phyloP scores from a whole-genome alignment of 2,329 filamentous ascomycete species.

The Colletotrichum tamarilloi region DNA sequence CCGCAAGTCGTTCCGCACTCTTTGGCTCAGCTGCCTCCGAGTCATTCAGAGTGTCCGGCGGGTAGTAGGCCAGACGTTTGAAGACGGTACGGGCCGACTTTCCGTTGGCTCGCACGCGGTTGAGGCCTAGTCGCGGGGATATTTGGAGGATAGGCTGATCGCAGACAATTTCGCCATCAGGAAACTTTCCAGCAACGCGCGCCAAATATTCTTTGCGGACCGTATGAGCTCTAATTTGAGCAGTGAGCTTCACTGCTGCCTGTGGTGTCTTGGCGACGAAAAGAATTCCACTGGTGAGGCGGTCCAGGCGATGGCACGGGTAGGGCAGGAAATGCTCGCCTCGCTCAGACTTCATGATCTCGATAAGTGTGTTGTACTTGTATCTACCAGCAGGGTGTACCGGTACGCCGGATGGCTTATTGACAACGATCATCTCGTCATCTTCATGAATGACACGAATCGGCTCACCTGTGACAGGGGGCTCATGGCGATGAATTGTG shows the following conservation, averaged over 20 bases:
- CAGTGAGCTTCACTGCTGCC: constrained; percentile 80
- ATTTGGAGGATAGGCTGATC: constrained; percentile 95
- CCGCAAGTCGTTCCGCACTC: constrained; percentile 38
- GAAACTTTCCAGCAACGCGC: constrained; percentile 90
- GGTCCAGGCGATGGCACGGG: constrained; percentile 92
- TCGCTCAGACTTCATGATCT: constrained; percentile 88
- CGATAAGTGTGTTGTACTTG: constrained; percentile 92
- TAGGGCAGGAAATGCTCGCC: constrained; percentile 65
- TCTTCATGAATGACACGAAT: constrained; percentile 91
- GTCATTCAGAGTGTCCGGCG: constrained; percentile 52
- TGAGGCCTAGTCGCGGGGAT: constrained; percentile 93
- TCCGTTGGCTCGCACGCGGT: constrained; percentile 92
- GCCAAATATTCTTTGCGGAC: constrained; percentile 97
- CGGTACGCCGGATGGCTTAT: constrained; percentile 94
- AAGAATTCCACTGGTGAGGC: constrained; percentile 96
- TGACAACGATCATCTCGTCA: constrained; percentile 92
- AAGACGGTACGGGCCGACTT: constrained; percentile 93
- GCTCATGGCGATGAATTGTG: constrained; percentile 94
- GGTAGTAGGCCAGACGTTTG: constrained; percentile 91
- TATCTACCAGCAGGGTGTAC: constrained; percentile 96
- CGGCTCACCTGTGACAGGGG: constrained; percentile 84
- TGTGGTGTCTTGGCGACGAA: constrained; percentile 90
- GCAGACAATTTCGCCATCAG: constrained; percentile 90
- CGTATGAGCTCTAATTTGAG: constrained; percentile 81
- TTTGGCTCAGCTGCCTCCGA: constrained; percentile 39